A percentile compares a stretch with the other conserved stretches of the same genome.
Conservation (phyloP, 1,139 yeast genomes). For the Sugiyamaella xylanicola region DNA sequence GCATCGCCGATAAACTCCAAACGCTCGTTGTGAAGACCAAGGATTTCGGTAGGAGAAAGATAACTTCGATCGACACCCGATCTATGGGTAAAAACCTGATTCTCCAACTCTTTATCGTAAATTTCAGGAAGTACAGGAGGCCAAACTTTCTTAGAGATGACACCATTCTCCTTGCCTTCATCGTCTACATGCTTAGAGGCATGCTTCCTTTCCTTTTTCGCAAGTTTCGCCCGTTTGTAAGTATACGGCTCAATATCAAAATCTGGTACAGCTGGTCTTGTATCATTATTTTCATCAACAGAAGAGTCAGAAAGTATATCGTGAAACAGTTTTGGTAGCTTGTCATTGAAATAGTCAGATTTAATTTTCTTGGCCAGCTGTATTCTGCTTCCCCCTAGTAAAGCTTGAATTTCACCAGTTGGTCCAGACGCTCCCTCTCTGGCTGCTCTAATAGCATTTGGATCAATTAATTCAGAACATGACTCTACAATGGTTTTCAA, state of each 20-base stretch:
- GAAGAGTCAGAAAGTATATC: slow-evolving; percentile 33
- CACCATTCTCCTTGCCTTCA: not conserved
- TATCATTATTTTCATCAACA: not conserved
- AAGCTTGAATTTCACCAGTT: slow-evolving; percentile 26
- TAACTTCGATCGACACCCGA: slow-evolving; percentile 67
- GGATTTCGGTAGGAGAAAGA: slow-evolving; percentile 57
- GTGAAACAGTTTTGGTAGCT: slow-evolving; percentile 51
- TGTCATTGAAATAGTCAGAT: slow-evolving; percentile 52
- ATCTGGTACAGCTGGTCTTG: not conserved
- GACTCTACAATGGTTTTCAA: slow-evolving; percentile 54
- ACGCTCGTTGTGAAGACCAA: slow-evolving; percentile 79
- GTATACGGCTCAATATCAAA: slow-evolving; percentile 8
- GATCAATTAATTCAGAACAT: slow-evolving; percentile 54
- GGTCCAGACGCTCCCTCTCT: slow-evolving; percentile 36
- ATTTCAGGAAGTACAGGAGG: slow-evolving; percentile 77
- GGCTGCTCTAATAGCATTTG: slow-evolving; percentile 44
- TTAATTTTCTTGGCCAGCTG: slow-evolving; percentile 63
- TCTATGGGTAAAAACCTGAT: slow-evolving; percentile 80
- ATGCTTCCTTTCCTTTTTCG: slow-evolving; percentile 1
- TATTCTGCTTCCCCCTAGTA: slow-evolving; percentile 57
- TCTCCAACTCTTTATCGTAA: slow-evolving; percentile 56
- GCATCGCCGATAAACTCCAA: slow-evolving; percentile 95
- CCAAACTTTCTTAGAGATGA: slow-evolving; percentile 28
- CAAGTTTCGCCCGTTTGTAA: slow-evolving; percentile 1
- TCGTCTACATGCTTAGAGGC: not conserved